phyloP scores from a whole-genome alignment of 306 rosid species.

The Quercus mongolica region DNA sequence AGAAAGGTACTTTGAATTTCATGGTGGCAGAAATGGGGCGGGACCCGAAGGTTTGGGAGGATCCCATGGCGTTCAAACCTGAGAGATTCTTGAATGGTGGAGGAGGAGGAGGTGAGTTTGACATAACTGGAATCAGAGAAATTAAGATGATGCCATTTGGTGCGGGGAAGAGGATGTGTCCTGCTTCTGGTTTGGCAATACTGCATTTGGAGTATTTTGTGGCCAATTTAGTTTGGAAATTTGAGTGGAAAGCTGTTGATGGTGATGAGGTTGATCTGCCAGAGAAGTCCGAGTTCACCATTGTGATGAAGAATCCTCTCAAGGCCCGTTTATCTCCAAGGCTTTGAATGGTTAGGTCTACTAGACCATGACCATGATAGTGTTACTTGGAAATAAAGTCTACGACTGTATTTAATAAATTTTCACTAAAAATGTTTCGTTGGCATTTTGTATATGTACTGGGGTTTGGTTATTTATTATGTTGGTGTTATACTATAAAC shows the following conservation, averaged over 20 bases:
- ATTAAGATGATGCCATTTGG: conserved; percentile 54
- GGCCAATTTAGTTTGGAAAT: conserved; percentile 42
- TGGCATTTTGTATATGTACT: no score
- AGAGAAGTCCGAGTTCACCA: conserved; percentile 27
- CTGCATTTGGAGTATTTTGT: conserved; percentile 40
- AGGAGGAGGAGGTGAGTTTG: conserved; percentile 2
- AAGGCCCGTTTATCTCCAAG: conserved; percentile 28
- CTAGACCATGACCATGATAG: no score
- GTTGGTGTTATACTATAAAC: no score
- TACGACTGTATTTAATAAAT: no score
- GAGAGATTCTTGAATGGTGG: conserved; percentile 32
- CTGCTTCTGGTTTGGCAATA: conserved; percentile 26
- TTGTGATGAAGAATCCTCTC: conserved; percentile 38
- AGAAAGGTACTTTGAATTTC: neutral
- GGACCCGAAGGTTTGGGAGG: neutral
- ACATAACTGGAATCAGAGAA: conserved; percentile 30
- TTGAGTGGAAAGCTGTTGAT: conserved; percentile 27
- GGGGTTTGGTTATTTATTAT: no score
- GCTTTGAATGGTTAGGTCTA: neutral
- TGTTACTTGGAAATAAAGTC: no score
- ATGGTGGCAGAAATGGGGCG: neutral
- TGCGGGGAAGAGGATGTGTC: conserved; percentile 45
- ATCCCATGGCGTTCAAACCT: conserved; percentile 36
- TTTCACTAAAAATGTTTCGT: no score
- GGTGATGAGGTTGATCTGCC: conserved; percentile 29